Conservation (phyloP, 2,329 filamentous ascomycete genomes). For the Ramichloridium luteum region DNA sequence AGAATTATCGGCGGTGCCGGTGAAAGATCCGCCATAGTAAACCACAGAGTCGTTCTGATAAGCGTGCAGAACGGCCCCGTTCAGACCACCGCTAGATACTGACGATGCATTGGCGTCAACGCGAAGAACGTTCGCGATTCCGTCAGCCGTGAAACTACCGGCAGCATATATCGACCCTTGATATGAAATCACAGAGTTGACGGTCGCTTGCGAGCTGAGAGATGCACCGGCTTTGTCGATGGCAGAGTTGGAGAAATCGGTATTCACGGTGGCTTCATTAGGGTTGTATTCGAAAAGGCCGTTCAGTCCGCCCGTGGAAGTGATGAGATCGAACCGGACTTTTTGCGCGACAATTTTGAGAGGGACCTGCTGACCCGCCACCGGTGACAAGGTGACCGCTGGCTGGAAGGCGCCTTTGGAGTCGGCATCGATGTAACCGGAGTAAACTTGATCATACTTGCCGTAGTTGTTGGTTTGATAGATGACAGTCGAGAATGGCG, state of each 20-base stretch:
- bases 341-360: slow-evolving; percentile 82
- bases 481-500: slow-evolving; percentile 47
- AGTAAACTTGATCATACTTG: slow-evolving; percentile 90
- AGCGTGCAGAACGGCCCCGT: slow-evolving; percentile 64
- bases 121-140: slow-evolving; percentile 63
- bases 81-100: slow-evolving; percentile 60
- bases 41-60: slow-evolving; percentile 53
- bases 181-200: slow-evolving; percentile 55
- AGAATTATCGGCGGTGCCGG: slow-evolving; percentile 52
- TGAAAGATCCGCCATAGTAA: slow-evolving; percentile 79
- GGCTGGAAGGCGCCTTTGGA: slow-evolving; percentile 59
- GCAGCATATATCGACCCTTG: slow-evolving; percentile 53
- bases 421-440: slow-evolving; percentile 67
- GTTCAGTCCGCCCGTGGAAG: slow-evolving; percentile 70
- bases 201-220: slow-evolving; percentile 53
- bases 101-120: slow-evolving; percentile 48
- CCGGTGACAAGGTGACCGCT: slow-evolving; percentile 63
- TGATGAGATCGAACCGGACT: slow-evolving; percentile 63
- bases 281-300: slow-evolving; percentile 85
- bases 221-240: slow-evolving; percentile 64
- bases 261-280: slow-evolving; percentile 43
- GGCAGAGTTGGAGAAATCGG: slow-evolving; percentile 56
- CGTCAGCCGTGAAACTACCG: slow-evolving; percentile 65
- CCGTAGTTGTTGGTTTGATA: slow-evolving; percentile 92
- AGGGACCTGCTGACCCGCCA: slow-evolving; percentile 49